A percentile compares a stretch with the other conserved stretches of the same genome.
Evolutionary conservation across 305 asterid species (phyloP).

Genomic region (Rubia occidens): DNA sequence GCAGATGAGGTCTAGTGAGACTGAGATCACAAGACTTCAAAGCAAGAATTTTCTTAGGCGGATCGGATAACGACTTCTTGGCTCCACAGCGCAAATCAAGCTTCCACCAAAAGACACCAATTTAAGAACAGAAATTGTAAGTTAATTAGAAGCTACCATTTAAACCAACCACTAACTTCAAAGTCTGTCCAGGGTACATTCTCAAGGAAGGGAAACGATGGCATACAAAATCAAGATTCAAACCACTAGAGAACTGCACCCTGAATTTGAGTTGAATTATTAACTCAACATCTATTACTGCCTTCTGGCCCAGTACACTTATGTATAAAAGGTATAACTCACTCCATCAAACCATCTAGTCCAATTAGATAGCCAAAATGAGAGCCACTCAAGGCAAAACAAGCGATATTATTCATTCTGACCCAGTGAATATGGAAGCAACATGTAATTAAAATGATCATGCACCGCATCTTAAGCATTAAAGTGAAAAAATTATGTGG

Average conservation of each 20-base stretch:
- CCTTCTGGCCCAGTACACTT: background rate
- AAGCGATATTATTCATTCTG: background rate
- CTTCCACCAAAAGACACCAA: conserved; percentile 31
- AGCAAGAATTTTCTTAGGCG: conserved; percentile 69
- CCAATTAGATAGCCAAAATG: background rate
- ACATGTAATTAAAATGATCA: background rate
- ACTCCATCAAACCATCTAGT: background rate
- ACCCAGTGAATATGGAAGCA: background rate
- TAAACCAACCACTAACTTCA: background rate
- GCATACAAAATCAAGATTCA: background rate
- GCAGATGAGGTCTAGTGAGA: conserved; percentile 84
- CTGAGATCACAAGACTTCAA: conserved; percentile 94
- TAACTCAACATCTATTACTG: background rate
- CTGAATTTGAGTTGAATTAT: background rate
- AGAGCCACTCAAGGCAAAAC: background rate
- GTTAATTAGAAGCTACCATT: background rate
- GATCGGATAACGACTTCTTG: conserved; percentile 74
- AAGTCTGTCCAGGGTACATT: background rate
- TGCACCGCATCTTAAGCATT: background rate
- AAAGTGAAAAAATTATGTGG: conserved; percentile 3
- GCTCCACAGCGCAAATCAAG: conserved; percentile 92
- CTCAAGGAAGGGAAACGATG: background rate
- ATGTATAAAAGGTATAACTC: background rate
- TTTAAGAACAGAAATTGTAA: background rate
- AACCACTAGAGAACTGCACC: background rate